A percentile compares a stretch with the other conserved stretches of the same genome.
Conservation (phyloP, 2,329 filamentous ascomycete genomes). For the Hypomyces perniciosus region DNA sequence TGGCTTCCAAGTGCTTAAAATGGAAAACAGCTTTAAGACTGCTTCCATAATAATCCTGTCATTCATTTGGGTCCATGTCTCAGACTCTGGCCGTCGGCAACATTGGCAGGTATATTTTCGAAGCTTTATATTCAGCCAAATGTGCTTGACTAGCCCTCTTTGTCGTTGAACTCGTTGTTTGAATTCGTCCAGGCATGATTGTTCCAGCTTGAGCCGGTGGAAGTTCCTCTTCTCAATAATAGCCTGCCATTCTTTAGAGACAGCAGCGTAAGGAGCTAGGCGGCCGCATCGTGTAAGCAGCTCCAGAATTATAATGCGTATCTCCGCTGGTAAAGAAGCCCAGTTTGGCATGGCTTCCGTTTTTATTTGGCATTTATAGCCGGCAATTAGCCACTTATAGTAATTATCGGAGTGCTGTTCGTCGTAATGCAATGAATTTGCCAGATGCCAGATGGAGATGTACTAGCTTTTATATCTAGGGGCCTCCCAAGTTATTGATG, state of each 20-base stretch:
- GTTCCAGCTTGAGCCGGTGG: constrained; percentile 20
- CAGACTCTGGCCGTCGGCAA: constrained; percentile 13
- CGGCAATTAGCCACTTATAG: too few relatives aligned
- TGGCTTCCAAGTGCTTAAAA: constrained; percentile 26
- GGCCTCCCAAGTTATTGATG: too few relatives aligned
- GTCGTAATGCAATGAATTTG: too few relatives aligned
- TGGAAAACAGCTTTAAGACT: constrained; percentile 24
- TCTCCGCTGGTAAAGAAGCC: constrained; percentile 22
- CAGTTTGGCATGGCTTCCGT: constrained; percentile 5
- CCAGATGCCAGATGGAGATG: too few relatives aligned
- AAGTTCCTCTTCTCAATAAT: constrained; percentile 27
- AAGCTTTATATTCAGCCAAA: constrained; percentile 26
- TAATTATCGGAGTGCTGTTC: too few relatives aligned
- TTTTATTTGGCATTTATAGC: neutral
- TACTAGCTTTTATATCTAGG: too few relatives aligned
- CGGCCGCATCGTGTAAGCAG: constrained; percentile 20
- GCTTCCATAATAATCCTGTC: constrained; percentile 16
- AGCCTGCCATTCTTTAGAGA: constrained; percentile 31
- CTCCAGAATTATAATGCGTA: constrained; percentile 27
- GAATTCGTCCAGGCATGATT: constrained; percentile 21
- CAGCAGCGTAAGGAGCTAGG: constrained; percentile 28
- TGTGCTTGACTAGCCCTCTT: constrained; percentile 22
- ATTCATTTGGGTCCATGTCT: too few relatives aligned
- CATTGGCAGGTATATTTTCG: constrained; percentile 19
- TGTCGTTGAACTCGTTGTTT: constrained; percentile 15